Evolutionary conservation across 2,329 filamentous ascomycete genomes (phyloP).

Genomic region (Macrophomina pseudophaseolina): DNA sequence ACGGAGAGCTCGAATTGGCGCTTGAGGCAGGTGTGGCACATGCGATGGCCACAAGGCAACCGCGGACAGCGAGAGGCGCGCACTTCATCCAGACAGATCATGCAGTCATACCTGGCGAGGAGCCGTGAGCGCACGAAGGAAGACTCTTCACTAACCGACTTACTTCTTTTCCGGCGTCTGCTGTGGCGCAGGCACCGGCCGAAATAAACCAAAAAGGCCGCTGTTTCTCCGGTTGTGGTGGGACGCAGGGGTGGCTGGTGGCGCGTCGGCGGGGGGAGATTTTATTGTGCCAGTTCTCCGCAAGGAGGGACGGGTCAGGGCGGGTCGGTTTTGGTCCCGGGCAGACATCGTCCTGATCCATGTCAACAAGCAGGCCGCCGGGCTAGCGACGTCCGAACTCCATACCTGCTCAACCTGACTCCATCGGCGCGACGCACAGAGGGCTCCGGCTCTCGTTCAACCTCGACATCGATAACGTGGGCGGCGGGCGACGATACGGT

Average conservation of each 20-base stretch:
- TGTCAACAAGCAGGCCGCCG: conserved; percentile 28
- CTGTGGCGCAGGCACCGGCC: conserved; percentile 34
- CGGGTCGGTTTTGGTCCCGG: conserved; percentile 37
- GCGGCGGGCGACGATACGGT: conserved; percentile 38
- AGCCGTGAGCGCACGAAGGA: not conserved
- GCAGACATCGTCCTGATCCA: conserved; percentile 37
- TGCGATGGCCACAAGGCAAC: conserved; percentile 78
- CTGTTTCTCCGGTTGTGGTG: conserved; percentile 36
- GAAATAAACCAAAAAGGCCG: conserved; percentile 41
- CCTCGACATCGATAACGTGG: conserved; percentile 37
- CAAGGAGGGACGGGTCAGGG: conserved; percentile 37
- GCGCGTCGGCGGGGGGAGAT: conserved; percentile 32
- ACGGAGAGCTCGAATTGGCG: conserved; percentile 76
- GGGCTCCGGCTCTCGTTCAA: conserved; percentile 36
- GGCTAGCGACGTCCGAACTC: not conserved
- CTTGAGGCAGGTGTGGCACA: conserved; percentile 79
- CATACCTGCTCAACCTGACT: conserved; percentile 21
- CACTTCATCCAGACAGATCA: conserved; percentile 15
- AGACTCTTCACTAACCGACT: conserved; percentile 31
- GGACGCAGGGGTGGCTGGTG: conserved; percentile 30
- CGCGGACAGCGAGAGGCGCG: conserved; percentile 54
- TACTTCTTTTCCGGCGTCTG: conserved; percentile 36
- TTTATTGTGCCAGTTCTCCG: conserved; percentile 41
- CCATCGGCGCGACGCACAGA: conserved; percentile 38
- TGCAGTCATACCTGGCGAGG: conserved; percentile 1